Base-by-base conservation (phyloP, 768 basidiomycete genomes). In the Pholiota microspora region DNA sequence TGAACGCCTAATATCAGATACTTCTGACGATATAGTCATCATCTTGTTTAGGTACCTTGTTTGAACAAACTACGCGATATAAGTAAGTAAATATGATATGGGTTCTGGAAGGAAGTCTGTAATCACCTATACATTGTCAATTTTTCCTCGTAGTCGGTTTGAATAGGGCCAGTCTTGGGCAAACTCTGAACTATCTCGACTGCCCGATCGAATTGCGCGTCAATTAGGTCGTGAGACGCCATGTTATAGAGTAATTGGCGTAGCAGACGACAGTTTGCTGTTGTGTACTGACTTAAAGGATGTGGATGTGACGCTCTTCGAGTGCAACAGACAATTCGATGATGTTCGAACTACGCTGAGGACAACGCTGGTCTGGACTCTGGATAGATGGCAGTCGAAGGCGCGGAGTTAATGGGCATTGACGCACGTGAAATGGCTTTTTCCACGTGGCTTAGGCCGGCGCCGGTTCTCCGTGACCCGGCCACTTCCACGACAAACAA, bases 121-220 rank as follows among this genome's bases (percentile, higher is more conserved):
- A 67, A 80, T 29, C 57, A 88, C 88, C 92, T 92, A 67, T 98
- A 98, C 84, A 98, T 92, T 9, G 84, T 82, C 12, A 98, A 73
- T 69, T 98, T 98, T 68, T 96, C 94, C 61, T 97, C 94, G 67
- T 98, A 97, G 59, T 84, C 90, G 0, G 94, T 97, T 69, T 97
- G 94, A 64, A 98, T 94, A 27, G 94, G 93, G 0, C 95, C 94
- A 8, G 85, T 92, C 77, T 96, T 96, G 1, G 95, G 94, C 28
- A 97, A 75, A 54, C 89, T 74, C 68, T 98, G 95, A 3, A 97
- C 88, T 52, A 98, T 96, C 70, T 95, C 88, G 8, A 98, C 94
- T 3, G 95, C 94, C 25, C 94, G 83, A 74, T 93, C 85, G 71
- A 98, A 98, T 69, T 95, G 93, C 46, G 82, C 81, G 60, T 91